A percentile compares a stretch with the other conserved stretches of the same genome.
phyloP scores from a whole-genome alignment of 2,329 filamentous ascomycete species.

The Botrytis fragariae region DNA sequence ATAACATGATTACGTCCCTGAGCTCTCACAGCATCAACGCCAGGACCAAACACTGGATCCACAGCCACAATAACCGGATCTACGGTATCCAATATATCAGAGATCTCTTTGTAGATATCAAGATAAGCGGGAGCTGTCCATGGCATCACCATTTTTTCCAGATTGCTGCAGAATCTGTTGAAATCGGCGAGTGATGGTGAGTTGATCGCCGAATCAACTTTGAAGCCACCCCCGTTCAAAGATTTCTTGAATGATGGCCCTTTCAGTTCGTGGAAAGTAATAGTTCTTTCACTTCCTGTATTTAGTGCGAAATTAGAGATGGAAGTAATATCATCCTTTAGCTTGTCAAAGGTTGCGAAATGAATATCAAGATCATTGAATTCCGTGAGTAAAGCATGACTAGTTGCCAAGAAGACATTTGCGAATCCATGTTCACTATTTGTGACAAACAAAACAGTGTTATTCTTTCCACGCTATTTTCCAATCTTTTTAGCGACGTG shows the following conservation, averaged over 20 bases:
- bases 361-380: conserved; percentile 42
- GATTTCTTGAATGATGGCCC: not conserved
- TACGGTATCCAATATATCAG: conserved; percentile 40
- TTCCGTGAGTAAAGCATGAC: conserved; percentile 40
- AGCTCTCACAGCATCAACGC: conserved; percentile 43
- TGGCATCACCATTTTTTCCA: conserved; percentile 33
- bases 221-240: not conserved
- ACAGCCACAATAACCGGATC: conserved; percentile 43
- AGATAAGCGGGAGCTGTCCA: conserved; percentile 43
- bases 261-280: conserved; percentile 12
- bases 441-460: conserved; percentile 43
- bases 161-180: conserved; percentile 23
- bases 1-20: conserved; percentile 39
- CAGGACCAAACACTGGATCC: conserved; percentile 45
- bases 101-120: conserved; percentile 40
- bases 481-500: not conserved
- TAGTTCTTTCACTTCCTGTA: not conserved
- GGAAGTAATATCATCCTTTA: conserved; percentile 36
- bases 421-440: conserved; percentile 46
- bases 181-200: not conserved
- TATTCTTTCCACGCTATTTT: conserved; percentile 16
- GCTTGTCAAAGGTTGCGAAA: conserved; percentile 42
- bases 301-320: conserved; percentile 21
- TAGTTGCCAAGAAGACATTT: conserved; percentile 45
- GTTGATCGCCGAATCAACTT: not conserved